Percentiles rank a stretch among this genome's conserved stretches.
phyloP scores from a whole-genome alignment of 768 basidiomycete species.

The Xerocomellus amylosporus region DNA sequence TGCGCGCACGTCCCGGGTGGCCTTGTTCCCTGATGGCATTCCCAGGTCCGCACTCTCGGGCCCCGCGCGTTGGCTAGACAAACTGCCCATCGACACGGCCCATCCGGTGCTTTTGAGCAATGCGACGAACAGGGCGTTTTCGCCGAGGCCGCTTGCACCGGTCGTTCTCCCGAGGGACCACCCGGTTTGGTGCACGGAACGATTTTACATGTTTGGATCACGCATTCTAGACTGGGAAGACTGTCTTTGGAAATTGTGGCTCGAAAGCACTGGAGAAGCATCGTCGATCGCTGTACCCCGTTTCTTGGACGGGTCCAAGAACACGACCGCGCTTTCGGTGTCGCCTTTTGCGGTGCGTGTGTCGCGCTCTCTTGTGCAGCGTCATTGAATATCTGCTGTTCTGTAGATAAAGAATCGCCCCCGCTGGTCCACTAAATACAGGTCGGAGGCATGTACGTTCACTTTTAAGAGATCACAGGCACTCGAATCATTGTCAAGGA shows the following conservation, averaged over 20 bases:
- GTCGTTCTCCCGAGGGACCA: conserved; percentile 43
- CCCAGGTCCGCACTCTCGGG: conserved; percentile 17
- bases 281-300: conserved; percentile 16
- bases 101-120: conserved; percentile 31
- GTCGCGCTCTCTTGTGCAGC: neutral
- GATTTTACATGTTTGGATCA: conserved; percentile 44
- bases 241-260: conserved; percentile 64
- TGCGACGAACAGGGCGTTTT: conserved; percentile 33
- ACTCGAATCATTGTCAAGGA: conserved; percentile 33
- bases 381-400: neutral
- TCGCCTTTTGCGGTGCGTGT: conserved; percentile 21
- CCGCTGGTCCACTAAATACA: conserved; percentile 47
- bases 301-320: conserved; percentile 4
- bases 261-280: conserved; percentile 49
- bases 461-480: conserved; percentile 39
- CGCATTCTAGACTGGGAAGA: conserved; percentile 58
- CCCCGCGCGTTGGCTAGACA: conserved; percentile 19
- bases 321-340: conserved; percentile 10
- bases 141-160: conserved; percentile 44
- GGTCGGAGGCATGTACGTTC: conserved; percentile 53
- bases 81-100: conserved; percentile 7
- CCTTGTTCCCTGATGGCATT: conserved; percentile 52
- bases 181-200: conserved; percentile 61
- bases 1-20: conserved; percentile 43
- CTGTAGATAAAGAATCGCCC: conserved; percentile 40